Evolutionary conservation across 192 early-diverging fungal species (phyloP), one percentile per base, ranked within the genome.

Genomic region (Thoreauomyces humboldtii): DNA sequence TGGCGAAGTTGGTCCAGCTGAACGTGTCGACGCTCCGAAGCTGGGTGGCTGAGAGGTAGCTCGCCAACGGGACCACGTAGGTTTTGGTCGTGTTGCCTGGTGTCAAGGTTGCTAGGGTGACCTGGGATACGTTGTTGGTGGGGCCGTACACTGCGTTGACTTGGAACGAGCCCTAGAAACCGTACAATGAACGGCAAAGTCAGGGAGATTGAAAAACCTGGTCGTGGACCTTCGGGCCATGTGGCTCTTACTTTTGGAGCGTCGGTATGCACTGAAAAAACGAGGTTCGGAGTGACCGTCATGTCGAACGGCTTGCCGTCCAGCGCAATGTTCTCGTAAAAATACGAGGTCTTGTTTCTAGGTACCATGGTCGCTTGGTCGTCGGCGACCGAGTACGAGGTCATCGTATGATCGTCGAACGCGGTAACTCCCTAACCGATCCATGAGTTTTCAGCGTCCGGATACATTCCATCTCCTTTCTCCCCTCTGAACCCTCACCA

Each of bases 301-400:
- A 31, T 2, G 32, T 27, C 32, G 3, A 29, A 52, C 5, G 50
- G 27, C 27, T 29, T 31, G 6, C 27, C 27, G 50, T 29, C 50
- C 6, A 52, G 7, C 17, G 21, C 32, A 15, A 52, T 28, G 7
- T 52, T 29, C 32, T 52, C 50, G 29, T 52, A 52, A 22, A 22
- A 52, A 17, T 52, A 52, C 50, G 50, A 52, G 15, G 6, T 29
- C 6, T 29, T 15, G 27, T 52, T 31, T 31, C 4, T 28, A 7
- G 50, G 50, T 29, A 52, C 50, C 50, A 52, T 52, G 24, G 50
- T 52, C 6, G 29, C 50, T 31, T 52, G 50, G 50, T 27, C 29
- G 32, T 28, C 29, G 2, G 9, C 50, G 32, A 52, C 50, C 9
- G 24, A 31, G 50, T 27, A 52, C 50, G 50, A 31, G 6, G 50